Conservation (phyloP, 495 filamentous ascomycete genomes). For the Terfezia boudieri region DNA sequence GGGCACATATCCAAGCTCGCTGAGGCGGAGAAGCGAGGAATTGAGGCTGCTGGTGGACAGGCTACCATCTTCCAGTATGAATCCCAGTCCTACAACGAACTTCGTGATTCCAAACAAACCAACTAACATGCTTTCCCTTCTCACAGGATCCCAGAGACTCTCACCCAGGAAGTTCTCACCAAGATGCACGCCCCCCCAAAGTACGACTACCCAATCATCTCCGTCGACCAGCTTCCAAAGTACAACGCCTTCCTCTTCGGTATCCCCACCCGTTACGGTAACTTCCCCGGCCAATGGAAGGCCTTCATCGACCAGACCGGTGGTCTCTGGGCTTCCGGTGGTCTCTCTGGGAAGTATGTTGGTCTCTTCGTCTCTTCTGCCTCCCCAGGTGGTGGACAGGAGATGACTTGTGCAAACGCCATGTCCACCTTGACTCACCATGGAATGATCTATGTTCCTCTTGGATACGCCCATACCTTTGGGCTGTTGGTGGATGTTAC, state of each 20-base stretch:
- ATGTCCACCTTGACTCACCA: slow-evolving; percentile 85
- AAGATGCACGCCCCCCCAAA: slow-evolving; percentile 83
- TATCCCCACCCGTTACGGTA: slow-evolving; percentile 95
- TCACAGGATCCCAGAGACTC: slow-evolving; percentile 60
- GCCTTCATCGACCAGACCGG: slow-evolving; percentile 28
- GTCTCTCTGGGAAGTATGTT: slow-evolving; percentile 54
- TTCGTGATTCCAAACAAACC: neutral
- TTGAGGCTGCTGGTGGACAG: slow-evolving; percentile 64
- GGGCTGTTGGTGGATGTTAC: slow-evolving; percentile 37
- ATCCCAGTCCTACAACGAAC: neutral
- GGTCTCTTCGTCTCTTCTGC: slow-evolving; percentile 78
- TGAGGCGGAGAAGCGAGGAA: slow-evolving; percentile 73
- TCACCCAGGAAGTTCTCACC: slow-evolving; percentile 53
- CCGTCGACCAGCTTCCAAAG: slow-evolving; percentile 37
- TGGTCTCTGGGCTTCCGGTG: slow-evolving; percentile 33
- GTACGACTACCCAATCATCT: slow-evolving; percentile 38
- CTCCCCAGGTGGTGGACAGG: slow-evolving; percentile 73
- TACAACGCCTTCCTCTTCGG: slow-evolving; percentile 90
- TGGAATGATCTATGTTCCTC: slow-evolving; percentile 83
- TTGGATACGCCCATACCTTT: slow-evolving; percentile 77
- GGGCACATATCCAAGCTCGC: slow-evolving; percentile 73
- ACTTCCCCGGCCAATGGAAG: slow-evolving; percentile 96
- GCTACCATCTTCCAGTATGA: slow-evolving; percentile 63
- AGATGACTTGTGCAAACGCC: slow-evolving; percentile 58
- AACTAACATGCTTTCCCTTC: neutral